phyloP scores from a whole-genome alignment of 2,329 filamentous ascomycete genomes.

The Alternaria sp. region DNA sequence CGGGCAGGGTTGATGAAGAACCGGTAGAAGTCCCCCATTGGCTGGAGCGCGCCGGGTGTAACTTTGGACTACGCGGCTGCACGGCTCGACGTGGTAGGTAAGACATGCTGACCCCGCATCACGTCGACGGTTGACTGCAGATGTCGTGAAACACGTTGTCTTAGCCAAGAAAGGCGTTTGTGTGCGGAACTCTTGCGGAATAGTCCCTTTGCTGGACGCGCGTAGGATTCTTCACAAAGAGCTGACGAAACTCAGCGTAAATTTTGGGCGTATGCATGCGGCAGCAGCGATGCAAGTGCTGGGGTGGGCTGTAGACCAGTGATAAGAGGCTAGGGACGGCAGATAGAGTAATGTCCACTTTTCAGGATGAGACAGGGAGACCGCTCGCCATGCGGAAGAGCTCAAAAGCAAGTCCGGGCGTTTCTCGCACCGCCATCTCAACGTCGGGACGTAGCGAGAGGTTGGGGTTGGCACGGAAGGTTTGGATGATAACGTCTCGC shows the following conservation, averaged over 20 bases:
- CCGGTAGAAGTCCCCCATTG: neutral
- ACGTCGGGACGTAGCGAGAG: constrained; percentile 57
- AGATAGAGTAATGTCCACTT: neutral
- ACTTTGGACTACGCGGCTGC: constrained; percentile 2
- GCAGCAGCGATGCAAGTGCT: neutral
- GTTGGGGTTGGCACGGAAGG: constrained; percentile 57
- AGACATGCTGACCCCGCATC: constrained; percentile 14
- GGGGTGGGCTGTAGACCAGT: neutral
- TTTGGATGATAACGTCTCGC: constrained; percentile 57
- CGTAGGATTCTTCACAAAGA: constrained; percentile 1
- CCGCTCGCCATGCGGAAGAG: constrained; percentile 59
- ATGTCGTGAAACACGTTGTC: constrained; percentile 9
- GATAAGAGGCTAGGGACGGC: neutral
- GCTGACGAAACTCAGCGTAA: constrained; percentile 2
- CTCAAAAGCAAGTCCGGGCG: constrained; percentile 58
- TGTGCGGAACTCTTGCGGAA: neutral
- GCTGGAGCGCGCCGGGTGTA: constrained; percentile 1
- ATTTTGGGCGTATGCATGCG: constrained; percentile 8
- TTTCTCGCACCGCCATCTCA: constrained; percentile 54
- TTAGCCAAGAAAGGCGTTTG: constrained; percentile 1
- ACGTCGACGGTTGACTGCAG: constrained; percentile 6
- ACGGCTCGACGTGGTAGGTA: neutral
- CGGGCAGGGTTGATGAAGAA: neutral
- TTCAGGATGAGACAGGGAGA: constrained; percentile 51
- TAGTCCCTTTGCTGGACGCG: neutral